Evolutionary conservation across 129 eudicot genomes (phyloP), one percentile per base, ranked within the genome.

Genomic region (Artemisia argyi): DNA sequence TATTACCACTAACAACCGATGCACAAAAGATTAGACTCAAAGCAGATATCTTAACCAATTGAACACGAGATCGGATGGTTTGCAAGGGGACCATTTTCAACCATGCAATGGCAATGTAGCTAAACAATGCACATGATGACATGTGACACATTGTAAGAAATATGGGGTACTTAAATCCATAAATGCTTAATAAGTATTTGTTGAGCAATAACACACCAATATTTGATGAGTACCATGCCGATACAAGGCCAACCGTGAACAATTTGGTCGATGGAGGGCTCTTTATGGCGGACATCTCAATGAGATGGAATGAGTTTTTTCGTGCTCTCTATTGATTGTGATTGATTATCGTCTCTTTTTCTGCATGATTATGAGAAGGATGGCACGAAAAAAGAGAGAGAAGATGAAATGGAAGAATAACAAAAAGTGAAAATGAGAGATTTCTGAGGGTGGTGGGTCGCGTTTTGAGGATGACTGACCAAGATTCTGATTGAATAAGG

Each of bases 1-100:
- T 71, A 57, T 92, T 86, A 11, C 97, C 97, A 69, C 97, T 85
- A 3, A 92, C 97, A 60, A 89, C 96, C n/a, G 97, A 92, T n/a
- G 80, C 88, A 76, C 91, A 86, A 60, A 86, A 89, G 26, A 89
- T 81, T 3, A 82, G 52, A 66, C 96, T 89, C 66, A 86, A 72
- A 49, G 89, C 86, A 11, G 92, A 69, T 65, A 89, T 89, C 83
- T 84, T 89, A 57, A 84, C 47, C 69, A 89, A 89, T 64, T 89
- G 96, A 73, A 80, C 60, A 48, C 92, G 78, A 30, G 92, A 86
- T 76, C 86, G 79, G 63, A 89, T 82, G 1, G 77, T 74, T 79
- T 86, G 96, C 87, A 86, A 74, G 2, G 96, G 96, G 11, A 84
- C 91, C 82, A 86, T 68, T 73, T 89, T 86, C 75, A 89, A 16